These are phyloP conservation scores for Ogataea thermomethanolica DNA, from an alignment of 805 yeast species.

Conservation along the genomic window DNA sequence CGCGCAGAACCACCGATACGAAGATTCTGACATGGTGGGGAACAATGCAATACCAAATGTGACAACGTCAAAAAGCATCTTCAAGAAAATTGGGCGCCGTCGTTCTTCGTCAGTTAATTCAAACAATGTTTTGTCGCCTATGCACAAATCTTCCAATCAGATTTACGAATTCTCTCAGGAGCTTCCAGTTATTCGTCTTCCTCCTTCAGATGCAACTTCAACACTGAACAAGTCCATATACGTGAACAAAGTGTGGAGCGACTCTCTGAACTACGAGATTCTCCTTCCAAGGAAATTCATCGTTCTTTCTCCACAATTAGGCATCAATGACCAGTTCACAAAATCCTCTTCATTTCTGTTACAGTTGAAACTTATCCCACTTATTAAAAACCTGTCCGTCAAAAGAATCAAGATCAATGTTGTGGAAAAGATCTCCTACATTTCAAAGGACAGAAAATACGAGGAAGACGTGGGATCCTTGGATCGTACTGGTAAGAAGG, in stretches of 20 bases:
- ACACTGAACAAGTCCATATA: slow-evolving; percentile 70
- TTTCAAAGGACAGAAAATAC: slow-evolving; percentile 49
- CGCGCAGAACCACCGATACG: slow-evolving; percentile 31
- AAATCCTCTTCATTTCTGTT: slow-evolving; percentile 37
- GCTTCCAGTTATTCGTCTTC: slow-evolving; percentile 50
- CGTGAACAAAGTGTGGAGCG: slow-evolving; percentile 73
- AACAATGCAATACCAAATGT: neutral
- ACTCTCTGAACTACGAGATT: slow-evolving; percentile 64
- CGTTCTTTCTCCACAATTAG: slow-evolving; percentile 54
- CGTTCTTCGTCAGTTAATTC: slow-evolving; percentile 13
- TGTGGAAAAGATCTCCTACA: slow-evolving; percentile 62
- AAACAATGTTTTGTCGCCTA: slow-evolving; percentile 2
- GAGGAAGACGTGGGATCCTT: slow-evolving; percentile 50
- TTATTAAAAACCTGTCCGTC: slow-evolving; percentile 56
- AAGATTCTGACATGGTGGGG: slow-evolving; percentile 15
- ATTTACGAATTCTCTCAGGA: slow-evolving; percentile 35
- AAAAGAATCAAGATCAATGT: slow-evolving; percentile 65
- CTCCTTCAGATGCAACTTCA: slow-evolving; percentile 55
- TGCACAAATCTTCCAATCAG: slow-evolving; percentile 15
- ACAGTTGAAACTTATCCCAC: slow-evolving; percentile 63
- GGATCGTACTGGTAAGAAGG: slow-evolving; percentile 38
- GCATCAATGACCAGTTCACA: slow-evolving; percentile 22
- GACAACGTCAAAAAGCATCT: slow-evolving; percentile 17
- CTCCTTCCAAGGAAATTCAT: slow-evolving; percentile 69
- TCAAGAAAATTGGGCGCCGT: slow-evolving; percentile 25